phyloP scores from a whole-genome alignment of 169 alveolate genomes.

The Cryptosporidium felis region DNA sequence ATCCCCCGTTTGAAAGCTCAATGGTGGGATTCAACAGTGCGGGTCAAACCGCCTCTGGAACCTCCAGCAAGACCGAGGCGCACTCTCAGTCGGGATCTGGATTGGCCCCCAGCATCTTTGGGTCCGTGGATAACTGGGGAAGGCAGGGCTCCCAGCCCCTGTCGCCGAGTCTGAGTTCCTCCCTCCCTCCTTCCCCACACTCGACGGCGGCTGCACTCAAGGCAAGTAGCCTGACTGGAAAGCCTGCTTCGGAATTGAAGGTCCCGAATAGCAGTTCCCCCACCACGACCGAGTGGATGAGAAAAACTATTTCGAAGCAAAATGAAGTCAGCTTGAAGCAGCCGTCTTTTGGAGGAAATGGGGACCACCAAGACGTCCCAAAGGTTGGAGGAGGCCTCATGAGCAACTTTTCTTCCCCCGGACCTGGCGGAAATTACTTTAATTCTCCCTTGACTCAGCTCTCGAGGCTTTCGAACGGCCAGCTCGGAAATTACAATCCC shows the following conservation, averaged over 20 bases:
- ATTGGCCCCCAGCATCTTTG: conserved; percentile 41
- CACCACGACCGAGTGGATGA: conserved; percentile 67
- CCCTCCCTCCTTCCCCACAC: not conserved
- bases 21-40: conserved; percentile 41
- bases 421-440: not conserved
- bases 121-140: conserved; percentile 55
- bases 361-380: not conserved
- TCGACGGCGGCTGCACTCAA: not conserved
- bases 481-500: conserved; percentile 23
- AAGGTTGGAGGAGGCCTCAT: not conserved
- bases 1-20: not conserved
- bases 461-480: conserved; percentile 30
- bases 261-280: conserved; percentile 42
- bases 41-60: not conserved
- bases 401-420: not conserved
- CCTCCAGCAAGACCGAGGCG: not conserved
- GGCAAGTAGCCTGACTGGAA: not conserved
- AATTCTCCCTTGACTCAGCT: conserved; percentile 41
- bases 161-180: not conserved
- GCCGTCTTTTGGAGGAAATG: not conserved
- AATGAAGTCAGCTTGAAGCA: not conserved
- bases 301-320: conserved; percentile 47
- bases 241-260: conserved; percentile 17
- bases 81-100: conserved; percentile 66
- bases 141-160: not conserved